phyloP scores from a whole-genome alignment of 768 basidiomycete genomes.

The Cystobasidium ongulense region DNA sequence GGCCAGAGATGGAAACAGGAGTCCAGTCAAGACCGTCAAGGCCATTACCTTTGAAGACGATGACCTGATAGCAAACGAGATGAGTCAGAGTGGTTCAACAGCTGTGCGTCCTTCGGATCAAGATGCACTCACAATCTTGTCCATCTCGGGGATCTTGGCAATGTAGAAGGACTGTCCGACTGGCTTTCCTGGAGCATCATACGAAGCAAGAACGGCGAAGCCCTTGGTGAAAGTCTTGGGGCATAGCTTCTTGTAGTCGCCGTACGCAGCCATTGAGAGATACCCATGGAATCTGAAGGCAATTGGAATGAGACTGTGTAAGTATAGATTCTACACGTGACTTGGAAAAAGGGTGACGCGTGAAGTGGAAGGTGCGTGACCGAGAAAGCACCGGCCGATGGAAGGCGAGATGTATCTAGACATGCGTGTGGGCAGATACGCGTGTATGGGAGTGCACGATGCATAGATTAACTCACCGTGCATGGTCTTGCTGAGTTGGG shows the following conservation, averaged over 20 bases:
- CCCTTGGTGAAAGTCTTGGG: conserved; percentile 20
- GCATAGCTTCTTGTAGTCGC: conserved; percentile 22
- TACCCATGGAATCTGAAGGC: background rate
- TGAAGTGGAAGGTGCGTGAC: too few species aligned
- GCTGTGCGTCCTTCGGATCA: background rate
- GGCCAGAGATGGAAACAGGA: conserved; percentile 7
- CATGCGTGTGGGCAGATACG: too few species aligned
- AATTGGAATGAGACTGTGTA: background rate
- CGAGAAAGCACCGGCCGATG: too few species aligned
- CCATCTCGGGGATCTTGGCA: conserved; percentile 24
- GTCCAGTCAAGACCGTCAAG: conserved; percentile 19
- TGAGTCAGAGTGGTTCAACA: too few species aligned
- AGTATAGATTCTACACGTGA: background rate
- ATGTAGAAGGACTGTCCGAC: conserved; percentile 23
- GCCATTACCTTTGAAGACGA: conserved; percentile 30
- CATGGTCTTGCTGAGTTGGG: conserved; percentile 27
- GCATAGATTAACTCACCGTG: conserved; percentile 2
- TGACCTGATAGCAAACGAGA: background rate
- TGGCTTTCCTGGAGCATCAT: conserved; percentile 4
- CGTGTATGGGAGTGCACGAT: background rate
- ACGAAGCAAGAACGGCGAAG: conserved; percentile 4
- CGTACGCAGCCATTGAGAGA: background rate
- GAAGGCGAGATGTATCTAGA: too few species aligned
- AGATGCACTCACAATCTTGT: background rate
- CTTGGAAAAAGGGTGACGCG: too few species aligned